phyloP scores from a whole-genome alignment of 306 rosid species.

The Gillenia trifoliata region DNA sequence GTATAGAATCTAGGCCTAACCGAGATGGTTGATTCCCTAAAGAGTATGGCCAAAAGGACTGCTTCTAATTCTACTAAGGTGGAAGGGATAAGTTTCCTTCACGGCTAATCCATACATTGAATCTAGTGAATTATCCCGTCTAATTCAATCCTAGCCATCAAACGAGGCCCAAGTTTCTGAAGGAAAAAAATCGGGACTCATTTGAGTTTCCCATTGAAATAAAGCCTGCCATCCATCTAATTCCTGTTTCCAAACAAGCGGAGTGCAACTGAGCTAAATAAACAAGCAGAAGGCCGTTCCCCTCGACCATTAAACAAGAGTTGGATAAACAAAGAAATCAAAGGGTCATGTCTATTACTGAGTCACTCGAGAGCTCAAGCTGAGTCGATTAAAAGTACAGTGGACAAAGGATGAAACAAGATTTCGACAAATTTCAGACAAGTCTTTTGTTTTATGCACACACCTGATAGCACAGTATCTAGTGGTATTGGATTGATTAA shows the following conservation, averaged over 20 bases:
- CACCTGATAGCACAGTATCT: background rate
- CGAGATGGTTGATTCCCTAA: background rate
- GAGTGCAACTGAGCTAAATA: no score
- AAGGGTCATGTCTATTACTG: background rate
- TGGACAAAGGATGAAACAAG: background rate
- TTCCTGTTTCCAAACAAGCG: background rate
- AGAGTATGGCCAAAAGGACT: background rate
- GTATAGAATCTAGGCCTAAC: background rate
- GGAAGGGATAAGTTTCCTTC: no score
- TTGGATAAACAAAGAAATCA: background rate
- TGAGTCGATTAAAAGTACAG: background rate
- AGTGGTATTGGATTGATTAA: conserved; percentile 5
- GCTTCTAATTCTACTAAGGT: no score
- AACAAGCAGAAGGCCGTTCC: background rate
- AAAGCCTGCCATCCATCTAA: background rate
- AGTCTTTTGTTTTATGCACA: no score
- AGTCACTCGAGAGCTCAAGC: no score
- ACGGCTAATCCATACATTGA: no score
- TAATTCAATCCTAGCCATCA: no score
- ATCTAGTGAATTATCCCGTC: no score
- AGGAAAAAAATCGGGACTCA: background rate
- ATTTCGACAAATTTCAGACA: no score
- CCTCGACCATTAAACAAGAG: background rate
- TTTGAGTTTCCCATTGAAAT: background rate
- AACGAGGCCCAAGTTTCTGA: no score